Base-by-base conservation (phyloP, 1,284 basidiomycete species). In the Cerioporus squamosus region DNA sequence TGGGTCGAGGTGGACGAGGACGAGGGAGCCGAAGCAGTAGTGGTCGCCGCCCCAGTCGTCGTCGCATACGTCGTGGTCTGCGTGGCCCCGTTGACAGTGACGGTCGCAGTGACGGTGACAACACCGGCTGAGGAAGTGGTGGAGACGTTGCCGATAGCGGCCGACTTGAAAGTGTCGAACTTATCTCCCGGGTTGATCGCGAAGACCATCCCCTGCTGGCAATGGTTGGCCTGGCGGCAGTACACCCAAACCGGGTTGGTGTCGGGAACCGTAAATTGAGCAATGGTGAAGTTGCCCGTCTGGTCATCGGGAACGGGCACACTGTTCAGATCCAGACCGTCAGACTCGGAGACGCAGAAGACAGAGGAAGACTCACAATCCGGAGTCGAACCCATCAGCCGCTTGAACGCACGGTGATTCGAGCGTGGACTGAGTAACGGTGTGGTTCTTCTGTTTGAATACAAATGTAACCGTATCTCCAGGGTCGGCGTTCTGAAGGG, bases 371-470 rank as follows among this genome's bases (percentile, higher is more conserved):
- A 74, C 79, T 70, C 62, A 86, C 85, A 85, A 87, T 60, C 79
- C 82, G 48, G 83, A 78, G 65, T 86, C 83, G 65, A 87, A 84
- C 3, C 84, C 85, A 45, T 68, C 74, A 0, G 69, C 56, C 9
- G 72, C 56, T 12, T 72, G 71, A 0, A 70, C 58, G 63, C 86
- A 88, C 2, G 87, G 87, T 10, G 68, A 71, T 2, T 72, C 73
- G 23, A 88, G 77, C 2, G 82, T 77, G 2, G 84, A 86, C 61
- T 87, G 85, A 0, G 85, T 86, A 22, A 77, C 81, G 7, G 85
- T 87, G 66, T 88, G 86, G 68, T 87, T 88, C 69, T 85, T 81
- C 69, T 84, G 82, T 66, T 76, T 68, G 75, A 87, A 86, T 17
- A 70, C 76, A 67, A 87, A 87, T 26, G 72, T 59, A n/a, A 87